Conservation (phyloP, 2,329 filamentous ascomycete genomes). For the Pestalotiopsis sp. region DNA sequence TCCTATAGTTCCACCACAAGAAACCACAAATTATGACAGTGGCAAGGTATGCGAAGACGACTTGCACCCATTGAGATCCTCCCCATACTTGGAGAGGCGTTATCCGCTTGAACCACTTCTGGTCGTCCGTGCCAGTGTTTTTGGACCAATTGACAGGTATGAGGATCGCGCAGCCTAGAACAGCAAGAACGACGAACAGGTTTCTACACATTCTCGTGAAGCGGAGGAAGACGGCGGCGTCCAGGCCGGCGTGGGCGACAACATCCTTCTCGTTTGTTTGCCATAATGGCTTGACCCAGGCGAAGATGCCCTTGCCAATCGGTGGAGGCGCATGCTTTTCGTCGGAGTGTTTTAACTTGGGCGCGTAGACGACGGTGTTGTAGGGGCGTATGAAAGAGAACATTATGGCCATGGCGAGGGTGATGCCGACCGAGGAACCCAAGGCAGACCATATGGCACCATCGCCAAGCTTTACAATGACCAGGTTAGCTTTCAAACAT, state of each 20-base stretch:
- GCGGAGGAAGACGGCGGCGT: conserved; percentile 87
- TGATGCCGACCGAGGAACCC: conserved; percentile 77
- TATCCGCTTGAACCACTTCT: conserved; percentile 59
- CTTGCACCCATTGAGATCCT: conserved; percentile 58
- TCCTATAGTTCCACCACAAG: conserved; percentile 88
- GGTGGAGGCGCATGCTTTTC: conserved; percentile 86
- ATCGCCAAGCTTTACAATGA: conserved; percentile 41
- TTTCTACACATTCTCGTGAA: conserved; percentile 91
- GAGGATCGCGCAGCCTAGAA: conserved; percentile 76
- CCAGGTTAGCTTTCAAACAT: conserved; percentile 12
- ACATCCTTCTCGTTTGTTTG: conserved; percentile 76
- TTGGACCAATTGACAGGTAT: conserved; percentile 76
- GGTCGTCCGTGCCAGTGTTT: conserved; percentile 37
- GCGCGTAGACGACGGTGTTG: conserved; percentile 91
- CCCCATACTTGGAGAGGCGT: conserved; percentile 60
- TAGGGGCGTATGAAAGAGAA: conserved; percentile 92
- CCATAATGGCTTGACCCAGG: conserved; percentile 82
- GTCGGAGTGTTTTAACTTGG: conserved; percentile 90
- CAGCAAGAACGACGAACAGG: conserved; percentile 74
- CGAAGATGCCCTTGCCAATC: conserved; percentile 82
- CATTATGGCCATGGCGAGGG: conserved; percentile 70
- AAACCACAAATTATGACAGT: conserved; percentile 78
- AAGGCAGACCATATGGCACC: conserved; percentile 78
- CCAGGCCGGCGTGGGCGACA: conserved; percentile 83
- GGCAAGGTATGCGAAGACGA: conserved; percentile 65